A percentile compares a stretch with the other conserved stretches of the same genome.
Conservation (phyloP, 345 rosid genomes). For the Corymbia maculata region DNA sequence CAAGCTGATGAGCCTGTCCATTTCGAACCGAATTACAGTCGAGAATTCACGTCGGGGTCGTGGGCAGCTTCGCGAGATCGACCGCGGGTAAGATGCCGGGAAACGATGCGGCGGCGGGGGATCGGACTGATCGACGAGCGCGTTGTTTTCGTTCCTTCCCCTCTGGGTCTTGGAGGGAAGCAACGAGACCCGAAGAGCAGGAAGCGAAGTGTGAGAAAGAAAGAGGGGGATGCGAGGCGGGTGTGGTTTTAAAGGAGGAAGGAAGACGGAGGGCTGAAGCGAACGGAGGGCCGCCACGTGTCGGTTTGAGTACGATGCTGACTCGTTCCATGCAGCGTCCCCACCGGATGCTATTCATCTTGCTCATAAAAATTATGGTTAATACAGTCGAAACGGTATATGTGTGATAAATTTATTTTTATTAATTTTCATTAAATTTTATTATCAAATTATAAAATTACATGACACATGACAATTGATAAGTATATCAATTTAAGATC, state of each 20-base stretch:
- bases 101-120: not conserved
- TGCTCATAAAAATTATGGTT: too few species aligned
- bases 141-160: not conserved
- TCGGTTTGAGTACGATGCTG: not conserved
- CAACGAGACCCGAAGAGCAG: not conserved
- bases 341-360: not conserved
- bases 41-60: not conserved
- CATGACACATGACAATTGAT: rapidly evolving
- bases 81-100: not conserved
- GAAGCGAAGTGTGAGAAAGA: not conserved
- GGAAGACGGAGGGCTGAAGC: not conserved
- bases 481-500: too few species aligned
- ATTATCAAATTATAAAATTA: too few species aligned
- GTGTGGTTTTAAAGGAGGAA: not conserved
- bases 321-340: not conserved
- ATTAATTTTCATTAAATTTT: too few species aligned
- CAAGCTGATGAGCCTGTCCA: conserved; percentile 55
- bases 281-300: not conserved
- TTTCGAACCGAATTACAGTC: not conserved
- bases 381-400: too few species aligned
- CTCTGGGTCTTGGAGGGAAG: not conserved
- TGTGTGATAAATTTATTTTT: too few species aligned
- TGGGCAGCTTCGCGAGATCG: not conserved
- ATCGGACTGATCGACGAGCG: not conserved
- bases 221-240: not conserved